Evolutionary conservation across 495 filamentous ascomycete genomes (phyloP).

Genomic region (Neurospora sp.): DNA sequence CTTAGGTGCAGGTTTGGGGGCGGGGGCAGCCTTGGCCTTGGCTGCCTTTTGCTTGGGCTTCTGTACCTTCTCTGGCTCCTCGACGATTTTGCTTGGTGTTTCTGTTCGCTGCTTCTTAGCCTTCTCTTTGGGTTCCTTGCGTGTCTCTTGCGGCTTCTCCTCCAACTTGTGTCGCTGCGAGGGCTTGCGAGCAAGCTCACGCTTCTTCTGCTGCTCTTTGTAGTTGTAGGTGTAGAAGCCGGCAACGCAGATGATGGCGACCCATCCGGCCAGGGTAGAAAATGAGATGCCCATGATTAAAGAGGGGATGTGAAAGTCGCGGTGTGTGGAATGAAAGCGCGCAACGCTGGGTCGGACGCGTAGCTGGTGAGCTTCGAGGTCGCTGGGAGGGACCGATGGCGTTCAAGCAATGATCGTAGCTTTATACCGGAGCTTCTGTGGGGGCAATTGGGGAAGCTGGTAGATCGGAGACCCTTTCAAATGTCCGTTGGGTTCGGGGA

Average conservation of each 20-base stretch:
- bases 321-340: not conserved
- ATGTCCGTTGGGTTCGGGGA: not conserved
- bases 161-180: constrained; percentile 20
- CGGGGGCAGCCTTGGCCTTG: constrained; percentile 2
- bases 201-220: constrained; percentile 12
- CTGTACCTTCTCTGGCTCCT: constrained; percentile 20
- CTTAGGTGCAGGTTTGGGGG: not conserved
- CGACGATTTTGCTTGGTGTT: constrained; percentile 14
- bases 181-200: constrained; percentile 1
- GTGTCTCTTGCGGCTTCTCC: constrained; percentile 28
- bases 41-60: constrained; percentile 23
- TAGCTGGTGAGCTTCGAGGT: not conserved
- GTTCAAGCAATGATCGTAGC: not conserved
- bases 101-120: constrained; percentile 21
- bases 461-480: not conserved
- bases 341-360: not conserved
- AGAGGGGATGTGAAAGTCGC: not conserved
- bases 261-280: constrained; percentile 46
- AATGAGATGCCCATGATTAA: constrained; percentile 30
- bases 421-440: not conserved
- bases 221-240: constrained; percentile 20
- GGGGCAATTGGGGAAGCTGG: not conserved
- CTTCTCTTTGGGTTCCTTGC: constrained; percentile 26
- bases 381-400: not conserved
- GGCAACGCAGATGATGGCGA: constrained; percentile 42